These are phyloP conservation scores for Pseudocercospora crystallina DNA, from an alignment of 2,329 filamentous ascomycete species.

Conservation along the genomic window DNA sequence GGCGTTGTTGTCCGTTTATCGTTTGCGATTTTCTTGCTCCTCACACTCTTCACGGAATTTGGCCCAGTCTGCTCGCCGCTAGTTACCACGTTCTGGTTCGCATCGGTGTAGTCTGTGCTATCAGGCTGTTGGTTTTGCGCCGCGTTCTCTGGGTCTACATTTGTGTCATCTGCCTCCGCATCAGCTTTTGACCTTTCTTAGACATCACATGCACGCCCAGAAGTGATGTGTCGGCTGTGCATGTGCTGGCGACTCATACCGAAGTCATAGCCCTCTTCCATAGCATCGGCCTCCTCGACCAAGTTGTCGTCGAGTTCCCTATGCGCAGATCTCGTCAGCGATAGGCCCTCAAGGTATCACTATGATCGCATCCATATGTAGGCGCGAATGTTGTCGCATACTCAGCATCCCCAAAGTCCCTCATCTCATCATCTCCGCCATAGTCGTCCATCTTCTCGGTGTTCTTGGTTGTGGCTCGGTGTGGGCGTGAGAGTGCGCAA, in stretches of 20 bases:
- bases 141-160: slow-evolving; percentile 21
- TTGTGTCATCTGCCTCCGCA: slow-evolving; percentile 36
- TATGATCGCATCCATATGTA: background rate
- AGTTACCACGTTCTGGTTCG: slow-evolving; percentile 41
- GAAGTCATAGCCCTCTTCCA: slow-evolving; percentile 53
- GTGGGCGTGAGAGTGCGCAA: too few relatives aligned
- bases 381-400: slow-evolving; percentile 17
- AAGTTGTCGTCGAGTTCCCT: slow-evolving; percentile 40
- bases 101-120: slow-evolving; percentile 34
- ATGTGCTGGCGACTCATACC: slow-evolving; percentile 7
- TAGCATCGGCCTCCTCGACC: slow-evolving; percentile 52
- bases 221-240: background rate
- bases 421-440: slow-evolving; percentile 41
- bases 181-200: slow-evolving; percentile 4
- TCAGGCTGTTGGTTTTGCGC: slow-evolving; percentile 19
- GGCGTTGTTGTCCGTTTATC: slow-evolving; percentile 89
- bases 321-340: slow-evolving; percentile 1
- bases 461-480: too few relatives aligned
- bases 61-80: slow-evolving; percentile 44
- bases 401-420: slow-evolving; percentile 36
- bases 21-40: slow-evolving; percentile 85
- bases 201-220: background rate
- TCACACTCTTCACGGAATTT: slow-evolving; percentile 58
- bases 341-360: background rate
- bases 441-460: slow-evolving; percentile 45